A percentile compares a stretch with the other conserved stretches of the same genome.
Evolutionary conservation across 164 flowering plant genomes (phyloP).

Genomic region (Sextonia rubra): DNA sequence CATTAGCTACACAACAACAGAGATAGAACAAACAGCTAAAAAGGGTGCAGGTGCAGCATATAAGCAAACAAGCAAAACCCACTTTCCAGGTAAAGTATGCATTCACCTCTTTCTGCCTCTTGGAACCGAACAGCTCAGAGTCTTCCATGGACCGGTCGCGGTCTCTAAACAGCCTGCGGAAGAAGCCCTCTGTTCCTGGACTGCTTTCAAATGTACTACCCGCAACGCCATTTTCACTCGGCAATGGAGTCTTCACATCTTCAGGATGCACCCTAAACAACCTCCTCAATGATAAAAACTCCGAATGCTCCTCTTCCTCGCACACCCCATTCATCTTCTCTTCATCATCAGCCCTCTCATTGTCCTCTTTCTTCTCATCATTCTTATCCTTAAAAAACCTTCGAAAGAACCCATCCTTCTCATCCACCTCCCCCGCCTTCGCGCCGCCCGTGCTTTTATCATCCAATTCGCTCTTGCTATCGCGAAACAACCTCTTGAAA

Average conservation of each 20-base stretch:
- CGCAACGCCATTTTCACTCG: conserved; percentile 42
- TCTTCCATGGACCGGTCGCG: conserved; percentile 95
- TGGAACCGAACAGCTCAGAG: conserved; percentile 80
- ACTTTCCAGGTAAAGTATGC: background rate
- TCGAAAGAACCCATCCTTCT: conserved; percentile 84
- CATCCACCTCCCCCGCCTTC: conserved; percentile 66
- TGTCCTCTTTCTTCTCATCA: conserved; percentile 82
- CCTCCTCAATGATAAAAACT: conserved; percentile 72
- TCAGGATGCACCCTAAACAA: conserved; percentile 93
- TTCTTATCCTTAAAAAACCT: conserved; percentile 72
- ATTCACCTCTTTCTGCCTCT: conserved; percentile 77
- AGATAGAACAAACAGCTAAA: background rate
- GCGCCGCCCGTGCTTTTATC: conserved; percentile 22
- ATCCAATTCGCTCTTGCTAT: conserved; percentile 60
- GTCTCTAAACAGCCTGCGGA: conserved; percentile 87
- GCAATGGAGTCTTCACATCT: conserved; percentile 38
- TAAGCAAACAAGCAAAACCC: background rate
- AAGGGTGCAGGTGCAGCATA: background rate
- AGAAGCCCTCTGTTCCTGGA: conserved; percentile 93
- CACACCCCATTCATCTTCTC: conserved; percentile 31
- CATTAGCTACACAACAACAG: background rate
- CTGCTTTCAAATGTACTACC: conserved; percentile 64
- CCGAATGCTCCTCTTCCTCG: conserved; percentile 50
- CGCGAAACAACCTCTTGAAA: conserved; percentile 81
- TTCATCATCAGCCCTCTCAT: conserved; percentile 43